Percentiles rank a stretch among this genome's conserved stretches.
Conservation (phyloP, 257 asterid species). For the Solanum ossicruentum region DNA sequence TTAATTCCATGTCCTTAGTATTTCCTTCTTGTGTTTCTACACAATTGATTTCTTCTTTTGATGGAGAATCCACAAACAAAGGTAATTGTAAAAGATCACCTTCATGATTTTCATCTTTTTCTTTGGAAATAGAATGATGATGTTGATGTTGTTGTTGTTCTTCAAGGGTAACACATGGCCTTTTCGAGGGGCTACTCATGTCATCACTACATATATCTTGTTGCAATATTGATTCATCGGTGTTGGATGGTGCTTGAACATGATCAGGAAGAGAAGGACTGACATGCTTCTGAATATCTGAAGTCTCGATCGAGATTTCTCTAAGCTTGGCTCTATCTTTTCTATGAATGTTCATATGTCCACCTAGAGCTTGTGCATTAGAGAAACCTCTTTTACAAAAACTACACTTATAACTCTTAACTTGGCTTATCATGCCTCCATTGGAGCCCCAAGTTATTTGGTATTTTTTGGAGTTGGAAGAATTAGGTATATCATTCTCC, state of each 20-base stretch:
- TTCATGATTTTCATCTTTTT: background rate
- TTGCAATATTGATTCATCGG: background rate
- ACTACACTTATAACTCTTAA: slow-evolving; percentile 31
- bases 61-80: slow-evolving; percentile 9
- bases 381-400: slow-evolving; percentile 61
- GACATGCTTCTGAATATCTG: background rate
- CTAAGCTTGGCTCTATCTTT: slow-evolving; percentile 56
- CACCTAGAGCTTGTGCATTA: slow-evolving; percentile 75
- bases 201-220: background rate
- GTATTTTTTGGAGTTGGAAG: slow-evolving; percentile 4
- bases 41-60: background rate
- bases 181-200: background rate
- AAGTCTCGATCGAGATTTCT: slow-evolving; percentile 20
- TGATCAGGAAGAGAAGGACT: background rate
- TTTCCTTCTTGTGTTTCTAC: background rate
- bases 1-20: background rate
- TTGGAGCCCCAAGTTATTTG: slow-evolving; percentile 2
- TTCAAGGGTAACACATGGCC: background rate
- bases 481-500: slow-evolving; percentile 18
- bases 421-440: slow-evolving; percentile 4
- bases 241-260: background rate
- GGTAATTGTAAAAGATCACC: slow-evolving; percentile 4
- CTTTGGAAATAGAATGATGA: background rate
- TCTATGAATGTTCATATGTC: slow-evolving; percentile 74
- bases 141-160: background rate